Evolutionary conservation across 2,329 filamentous ascomycete species (phyloP).

Genomic region (Phialophora macrospora): DNA sequence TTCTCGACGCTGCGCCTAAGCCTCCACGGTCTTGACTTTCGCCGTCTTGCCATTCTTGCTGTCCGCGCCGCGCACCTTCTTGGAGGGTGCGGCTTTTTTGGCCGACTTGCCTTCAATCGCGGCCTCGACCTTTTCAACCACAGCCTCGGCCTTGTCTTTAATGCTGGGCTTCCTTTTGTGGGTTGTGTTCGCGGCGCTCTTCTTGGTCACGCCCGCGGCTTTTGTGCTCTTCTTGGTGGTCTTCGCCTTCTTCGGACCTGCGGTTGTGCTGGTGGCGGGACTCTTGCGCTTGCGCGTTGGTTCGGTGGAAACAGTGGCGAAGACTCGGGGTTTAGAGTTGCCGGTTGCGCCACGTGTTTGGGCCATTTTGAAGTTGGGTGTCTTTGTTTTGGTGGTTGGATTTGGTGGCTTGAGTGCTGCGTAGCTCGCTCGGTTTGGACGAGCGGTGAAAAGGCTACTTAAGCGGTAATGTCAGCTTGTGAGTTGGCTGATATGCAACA

Average conservation of each 20-base stretch:
- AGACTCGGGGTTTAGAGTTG: constrained; percentile 40
- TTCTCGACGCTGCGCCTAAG: not conserved
- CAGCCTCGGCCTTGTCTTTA: constrained; percentile 44
- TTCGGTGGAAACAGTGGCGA: constrained; percentile 34
- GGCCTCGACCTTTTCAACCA: constrained; percentile 39
- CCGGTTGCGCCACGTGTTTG: constrained; percentile 41
- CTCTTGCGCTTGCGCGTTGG: constrained; percentile 37
- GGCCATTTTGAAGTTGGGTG: constrained; percentile 36
- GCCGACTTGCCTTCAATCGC: constrained; percentile 44
- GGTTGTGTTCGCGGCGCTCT: constrained; percentile 28
- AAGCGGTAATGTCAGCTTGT: constrained; percentile 21
- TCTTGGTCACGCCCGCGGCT: constrained; percentile 35
- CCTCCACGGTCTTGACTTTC: constrained; percentile 6
- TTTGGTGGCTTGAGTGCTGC: constrained; percentile 8
- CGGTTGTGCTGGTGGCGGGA: constrained; percentile 21
- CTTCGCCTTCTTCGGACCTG: constrained; percentile 31
- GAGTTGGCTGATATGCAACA: constrained; percentile 8
- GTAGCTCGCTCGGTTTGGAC: not conserved
- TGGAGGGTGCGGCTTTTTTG: constrained; percentile 49
- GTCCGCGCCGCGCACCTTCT: constrained; percentile 42
- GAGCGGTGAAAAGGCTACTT: constrained; percentile 5
- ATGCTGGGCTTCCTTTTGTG: constrained; percentile 40
- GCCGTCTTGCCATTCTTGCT: constrained; percentile 13
- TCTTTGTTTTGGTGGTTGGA: not conserved
- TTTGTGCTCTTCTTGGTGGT: constrained; percentile 16